Conservation (phyloP, 768 basidiomycete genomes). For the Boletus coccyginus region DNA sequence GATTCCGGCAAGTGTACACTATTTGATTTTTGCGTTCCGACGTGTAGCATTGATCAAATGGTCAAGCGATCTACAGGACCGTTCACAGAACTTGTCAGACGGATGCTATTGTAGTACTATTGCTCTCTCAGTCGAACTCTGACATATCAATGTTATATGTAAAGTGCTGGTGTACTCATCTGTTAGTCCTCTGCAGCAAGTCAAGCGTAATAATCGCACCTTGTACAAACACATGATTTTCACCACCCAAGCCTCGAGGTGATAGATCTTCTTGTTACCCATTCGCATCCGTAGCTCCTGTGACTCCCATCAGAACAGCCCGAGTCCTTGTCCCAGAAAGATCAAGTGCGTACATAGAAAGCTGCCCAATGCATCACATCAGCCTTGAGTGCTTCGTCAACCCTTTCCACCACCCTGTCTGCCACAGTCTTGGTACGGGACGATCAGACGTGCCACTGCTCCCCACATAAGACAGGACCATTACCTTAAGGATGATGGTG, state of each 20-base stretch:
- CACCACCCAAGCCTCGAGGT: constrained; percentile 96
- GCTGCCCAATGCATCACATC: constrained; percentile 99
- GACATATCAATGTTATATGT: constrained; percentile 34
- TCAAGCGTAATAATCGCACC: constrained; percentile 35
- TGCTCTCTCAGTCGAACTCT: constrained; percentile 28
- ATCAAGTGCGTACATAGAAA: constrained; percentile 67
- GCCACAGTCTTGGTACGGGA: constrained; percentile 73
- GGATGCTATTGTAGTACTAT: background rate
- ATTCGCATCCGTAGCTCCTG: constrained; percentile 96
- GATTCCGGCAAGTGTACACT: no score
- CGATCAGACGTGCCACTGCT: background rate
- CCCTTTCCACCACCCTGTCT: constrained; percentile 78
- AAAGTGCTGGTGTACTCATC: constrained; percentile 23
- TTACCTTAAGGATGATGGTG: constrained; percentile 84
- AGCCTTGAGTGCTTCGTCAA: constrained; percentile 86
- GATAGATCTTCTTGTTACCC: constrained; percentile 92
- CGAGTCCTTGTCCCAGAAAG: background rate
- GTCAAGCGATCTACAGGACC: background rate
- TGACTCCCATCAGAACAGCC: background rate
- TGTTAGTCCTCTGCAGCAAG: background rate
- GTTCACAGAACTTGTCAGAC: background rate
- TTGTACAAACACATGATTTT: constrained; percentile 94
- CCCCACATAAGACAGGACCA: constrained; percentile 11
- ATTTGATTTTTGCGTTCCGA: no score
- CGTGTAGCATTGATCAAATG: background rate